Percentiles rank a stretch among this genome's conserved stretches.
phyloP scores from a whole-genome alignment of 2,329 filamentous ascomycete genomes.

The Nothophaeocryptopus gaeumannii region DNA sequence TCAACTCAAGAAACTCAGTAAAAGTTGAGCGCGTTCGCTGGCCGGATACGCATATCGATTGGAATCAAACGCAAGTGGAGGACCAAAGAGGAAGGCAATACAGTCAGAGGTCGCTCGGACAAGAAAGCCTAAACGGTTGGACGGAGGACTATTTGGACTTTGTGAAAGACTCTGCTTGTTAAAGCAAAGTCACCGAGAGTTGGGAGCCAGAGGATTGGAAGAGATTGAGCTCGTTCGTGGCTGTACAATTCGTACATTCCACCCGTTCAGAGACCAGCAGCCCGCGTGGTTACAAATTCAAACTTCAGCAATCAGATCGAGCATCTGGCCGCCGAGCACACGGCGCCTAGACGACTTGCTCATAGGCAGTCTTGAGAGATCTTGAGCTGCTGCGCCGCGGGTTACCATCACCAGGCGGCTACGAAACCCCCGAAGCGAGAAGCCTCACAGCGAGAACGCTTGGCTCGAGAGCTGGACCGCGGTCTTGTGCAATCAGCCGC shows the following conservation, averaged over 20 bases:
- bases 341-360: constrained; percentile 1
- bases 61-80: neutral
- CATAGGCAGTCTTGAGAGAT: neutral
- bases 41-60: constrained; percentile 1
- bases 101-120: neutral
- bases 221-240: no score
- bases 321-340: neutral
- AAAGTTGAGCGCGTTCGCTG: constrained; percentile 7
- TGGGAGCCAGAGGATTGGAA: no score
- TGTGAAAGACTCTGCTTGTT: neutral
- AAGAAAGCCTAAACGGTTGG: neutral
- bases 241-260: no score
- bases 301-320: no score
- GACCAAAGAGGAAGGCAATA: neutral
- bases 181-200: no score
- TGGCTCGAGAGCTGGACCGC: neutral
- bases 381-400: neutral
- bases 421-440: neutral
- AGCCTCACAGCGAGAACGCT: no score
- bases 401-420: neutral
- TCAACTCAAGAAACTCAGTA: no score
- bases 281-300: no score
- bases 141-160: neutral
- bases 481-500: neutral
- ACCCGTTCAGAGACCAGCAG: no score